Evolutionary conservation across 1,284 basidiomycete species (phyloP).

Genomic region (Cutaneotrichosporon sp.): DNA sequence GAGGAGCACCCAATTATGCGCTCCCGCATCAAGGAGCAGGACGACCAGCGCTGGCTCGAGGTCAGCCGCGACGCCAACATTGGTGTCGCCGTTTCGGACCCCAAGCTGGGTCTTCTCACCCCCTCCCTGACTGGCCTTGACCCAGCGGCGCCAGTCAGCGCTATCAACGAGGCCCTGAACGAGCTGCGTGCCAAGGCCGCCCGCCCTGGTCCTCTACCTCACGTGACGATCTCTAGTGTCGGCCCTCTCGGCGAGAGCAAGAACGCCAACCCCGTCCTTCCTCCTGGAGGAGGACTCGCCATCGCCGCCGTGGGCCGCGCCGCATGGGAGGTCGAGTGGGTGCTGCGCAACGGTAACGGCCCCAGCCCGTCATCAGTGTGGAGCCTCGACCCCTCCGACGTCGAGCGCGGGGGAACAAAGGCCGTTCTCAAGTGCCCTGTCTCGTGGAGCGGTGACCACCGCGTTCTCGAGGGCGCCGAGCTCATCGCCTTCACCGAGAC

Average conservation of each 20-base stretch:
- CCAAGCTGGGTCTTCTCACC: conserved; percentile 72
- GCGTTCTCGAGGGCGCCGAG: conserved; percentile 82
- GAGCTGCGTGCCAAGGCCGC: conserved; percentile 57
- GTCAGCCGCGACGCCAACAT: conserved; percentile 34
- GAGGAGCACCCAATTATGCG: conserved; percentile 54
- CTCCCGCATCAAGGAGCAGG: conserved; percentile 25
- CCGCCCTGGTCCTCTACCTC: conserved; percentile 61
- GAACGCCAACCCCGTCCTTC: conserved; percentile 69
- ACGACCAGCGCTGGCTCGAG: conserved; percentile 32
- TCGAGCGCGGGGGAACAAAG: conserved; percentile 51
- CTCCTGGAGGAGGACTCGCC: conserved; percentile 81
- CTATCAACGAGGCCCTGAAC: conserved; percentile 52
- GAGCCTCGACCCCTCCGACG: conserved; percentile 52
- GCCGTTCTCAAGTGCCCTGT: conserved; percentile 66
- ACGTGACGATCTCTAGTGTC: conserved; percentile 81
- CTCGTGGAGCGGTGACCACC: conserved; percentile 85
- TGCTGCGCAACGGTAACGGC: conserved; percentile 10
- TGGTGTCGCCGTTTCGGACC: conserved; percentile 54
- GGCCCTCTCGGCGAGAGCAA: conserved; percentile 72
- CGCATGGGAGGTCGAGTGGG: conserved; percentile 56
- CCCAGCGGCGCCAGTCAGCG: conserved; percentile 61
- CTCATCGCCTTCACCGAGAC: conserved; percentile 82
- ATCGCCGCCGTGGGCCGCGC: conserved; percentile 84
- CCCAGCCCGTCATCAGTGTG: conserved; percentile 52
- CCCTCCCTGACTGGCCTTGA: conserved; percentile 69